Evolutionary conservation across 768 basidiomycete genomes (phyloP).

Genomic region (Lactarius indigo): DNA sequence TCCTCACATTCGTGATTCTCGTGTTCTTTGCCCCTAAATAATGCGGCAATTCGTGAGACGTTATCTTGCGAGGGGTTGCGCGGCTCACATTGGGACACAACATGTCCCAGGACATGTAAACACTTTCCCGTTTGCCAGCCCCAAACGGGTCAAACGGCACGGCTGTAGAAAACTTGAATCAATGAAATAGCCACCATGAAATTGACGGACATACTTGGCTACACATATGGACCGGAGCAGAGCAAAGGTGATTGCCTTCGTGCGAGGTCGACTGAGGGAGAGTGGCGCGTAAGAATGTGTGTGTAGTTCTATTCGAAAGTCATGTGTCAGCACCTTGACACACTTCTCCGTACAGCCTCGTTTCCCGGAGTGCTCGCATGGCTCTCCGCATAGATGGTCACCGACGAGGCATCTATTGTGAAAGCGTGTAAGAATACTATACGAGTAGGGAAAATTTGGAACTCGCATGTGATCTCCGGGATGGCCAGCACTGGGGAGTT

Average conservation of each 20-base stretch:
- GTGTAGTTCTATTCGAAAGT: neutral
- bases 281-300: neutral
- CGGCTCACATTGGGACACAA: conserved; percentile 4
- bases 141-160: conserved; percentile 3
- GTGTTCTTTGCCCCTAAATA: conserved; percentile 43
- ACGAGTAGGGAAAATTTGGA: neutral
- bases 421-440: neutral
- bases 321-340: conserved; percentile 40
- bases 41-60: neutral
- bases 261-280: neutral
- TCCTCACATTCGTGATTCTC: conserved; percentile 47
- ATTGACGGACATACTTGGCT: conserved; percentile 40
- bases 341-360: conserved; percentile 51
- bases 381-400: conserved; percentile 49
- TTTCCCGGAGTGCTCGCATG: conserved; percentile 43
- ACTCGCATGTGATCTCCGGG: conserved; percentile 43
- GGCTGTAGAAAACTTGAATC: neutral
- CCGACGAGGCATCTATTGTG: conserved; percentile 40
- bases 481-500: neutral
- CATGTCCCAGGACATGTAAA: conserved; percentile 1
- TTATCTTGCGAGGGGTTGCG: neutral
- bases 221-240: conserved; percentile 51
- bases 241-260: conserved; percentile 50
- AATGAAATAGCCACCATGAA: neutral
- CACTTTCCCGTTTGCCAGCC: neutral